phyloP scores from a whole-genome alignment of 192 early-diverging fungal species.

The Piromyces sp. region DNA sequence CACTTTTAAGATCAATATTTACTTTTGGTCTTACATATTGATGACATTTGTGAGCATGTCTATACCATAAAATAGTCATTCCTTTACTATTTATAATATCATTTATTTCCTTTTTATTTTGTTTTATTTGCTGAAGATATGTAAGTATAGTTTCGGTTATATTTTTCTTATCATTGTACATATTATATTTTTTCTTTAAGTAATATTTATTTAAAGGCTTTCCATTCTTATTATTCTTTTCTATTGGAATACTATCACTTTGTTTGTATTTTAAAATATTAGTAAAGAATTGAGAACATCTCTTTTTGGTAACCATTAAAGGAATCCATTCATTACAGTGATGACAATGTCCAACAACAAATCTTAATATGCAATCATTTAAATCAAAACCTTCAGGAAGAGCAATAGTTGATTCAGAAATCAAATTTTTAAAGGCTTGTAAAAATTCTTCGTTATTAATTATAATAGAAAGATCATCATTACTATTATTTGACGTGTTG shows the following conservation, averaged over 20 bases:
- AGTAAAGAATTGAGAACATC: slow-evolving; percentile 3
- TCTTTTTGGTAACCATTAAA: slow-evolving; percentile 47
- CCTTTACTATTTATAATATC: slow-evolving; percentile 16
- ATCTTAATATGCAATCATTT: slow-evolving; percentile 9
- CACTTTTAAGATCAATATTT: background rate
- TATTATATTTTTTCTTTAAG: slow-evolving; percentile 3
- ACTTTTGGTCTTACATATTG: slow-evolving; percentile 11
- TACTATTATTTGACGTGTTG: background rate
- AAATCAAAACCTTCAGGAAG: slow-evolving; percentile 12
- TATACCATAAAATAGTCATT: slow-evolving; percentile 64
- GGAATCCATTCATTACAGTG: slow-evolving; percentile 71
- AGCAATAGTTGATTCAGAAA: background rate
- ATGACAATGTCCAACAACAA: slow-evolving; percentile 63
- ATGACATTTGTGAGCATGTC: slow-evolving; percentile 59
- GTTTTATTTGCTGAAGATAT: slow-evolving; percentile 1
- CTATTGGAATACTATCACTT: background rate
- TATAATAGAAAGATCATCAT: slow-evolving; percentile 15
- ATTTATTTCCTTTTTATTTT: background rate
- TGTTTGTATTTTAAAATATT: background rate
- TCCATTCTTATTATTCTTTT: background rate
- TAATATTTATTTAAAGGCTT: background rate
- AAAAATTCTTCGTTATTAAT: slow-evolving; percentile 3
- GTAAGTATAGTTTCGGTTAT: slow-evolving; percentile 2
- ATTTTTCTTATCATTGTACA: background rate
- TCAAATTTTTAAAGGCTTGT: slow-evolving; percentile 7